Evolutionary conservation across 2,329 filamentous ascomycete genomes (phyloP), one percentile per base, ranked within the genome.

Genomic region (Sporothrix mexicana): DNA sequence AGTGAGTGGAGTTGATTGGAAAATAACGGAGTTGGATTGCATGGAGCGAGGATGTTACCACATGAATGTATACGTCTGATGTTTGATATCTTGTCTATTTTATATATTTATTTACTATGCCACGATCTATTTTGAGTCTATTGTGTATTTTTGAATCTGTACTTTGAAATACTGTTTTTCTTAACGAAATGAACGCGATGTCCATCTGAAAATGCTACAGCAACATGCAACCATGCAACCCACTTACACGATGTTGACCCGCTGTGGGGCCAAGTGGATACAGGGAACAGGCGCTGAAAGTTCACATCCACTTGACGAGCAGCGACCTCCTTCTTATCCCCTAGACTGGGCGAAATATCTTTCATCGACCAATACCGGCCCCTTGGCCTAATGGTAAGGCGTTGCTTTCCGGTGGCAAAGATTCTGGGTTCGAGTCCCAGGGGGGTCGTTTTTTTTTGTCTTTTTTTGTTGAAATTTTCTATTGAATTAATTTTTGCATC

Each of bases 371-470:
- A 53, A 66, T 59, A 12, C 36, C 49, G 75, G 76, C 74, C 73
- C 72, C 74, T 76, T 77, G 72, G 74, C 75, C 73, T 73, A 76
- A 76, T 76, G 75, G 74, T 76, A 76, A 73, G 70, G 74, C 75
- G 74, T 76, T 76, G 74, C 74, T 75, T 76, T 76, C 74, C 74
- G 74, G 73, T 69, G 76, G 74, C 74, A 76, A 74, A 77, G 76
- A 74, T 74, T 77, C 74, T 74, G 74, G 74, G 75, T 77, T 77
- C 76, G 76, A 77, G 74, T 76, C 75, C 74, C 74, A 74, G 74
- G 75, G 71, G 74, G 75, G 71, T 76, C 75, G 75, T 49, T 72
- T 71, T 71, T n/a, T 79, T 88, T 10, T 61, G n/a, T 36, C 47
- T 69, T 36, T 53, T 61, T 41, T n/a, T 43, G 36, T 47, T 57